phyloP scores from a whole-genome alignment of 2,329 filamentous ascomycete genomes.

The Fusarium hainanense region DNA sequence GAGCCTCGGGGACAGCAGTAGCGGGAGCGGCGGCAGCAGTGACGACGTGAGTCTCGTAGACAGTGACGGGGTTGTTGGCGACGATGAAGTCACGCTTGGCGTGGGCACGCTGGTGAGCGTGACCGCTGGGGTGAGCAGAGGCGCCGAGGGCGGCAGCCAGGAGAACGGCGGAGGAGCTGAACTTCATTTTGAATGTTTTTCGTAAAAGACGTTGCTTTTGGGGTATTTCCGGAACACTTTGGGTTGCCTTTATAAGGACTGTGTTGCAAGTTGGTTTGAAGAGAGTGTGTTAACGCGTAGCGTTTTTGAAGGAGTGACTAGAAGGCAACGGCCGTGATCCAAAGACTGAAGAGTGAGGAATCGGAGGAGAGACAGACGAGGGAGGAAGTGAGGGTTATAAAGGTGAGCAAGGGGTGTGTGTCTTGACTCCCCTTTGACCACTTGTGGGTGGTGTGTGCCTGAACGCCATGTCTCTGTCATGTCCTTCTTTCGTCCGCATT shows the following conservation, averaged over 20 bases:
- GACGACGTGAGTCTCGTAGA: constrained; percentile 36
- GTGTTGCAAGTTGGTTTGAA: constrained; percentile 40
- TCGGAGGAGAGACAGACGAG: constrained; percentile 19
- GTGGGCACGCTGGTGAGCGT: constrained; percentile 52
- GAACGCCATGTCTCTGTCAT: constrained; percentile 37
- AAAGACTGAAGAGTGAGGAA: constrained; percentile 27
- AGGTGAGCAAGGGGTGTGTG: constrained; percentile 45
- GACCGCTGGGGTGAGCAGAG: constrained; percentile 55
- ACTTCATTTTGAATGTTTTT: constrained; percentile 53
- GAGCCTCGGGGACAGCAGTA: constrained; percentile 6
- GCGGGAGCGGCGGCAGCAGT: constrained; percentile 3
- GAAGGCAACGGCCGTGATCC: constrained; percentile 42
- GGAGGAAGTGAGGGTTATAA: constrained; percentile 47
- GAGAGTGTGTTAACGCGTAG: constrained; percentile 44
- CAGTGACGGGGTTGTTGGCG: constrained; percentile 50
- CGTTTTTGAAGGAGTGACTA: constrained; percentile 45
- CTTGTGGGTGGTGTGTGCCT: constrained; percentile 22
- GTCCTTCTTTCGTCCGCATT: constrained; percentile 19
- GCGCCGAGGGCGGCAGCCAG: constrained; percentile 56
- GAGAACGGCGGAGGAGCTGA: constrained; percentile 52
- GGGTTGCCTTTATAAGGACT: constrained; percentile 42
- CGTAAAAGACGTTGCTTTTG: constrained; percentile 22
- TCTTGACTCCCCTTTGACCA: constrained; percentile 15
- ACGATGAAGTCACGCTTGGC: constrained; percentile 51
- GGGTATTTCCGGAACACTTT: constrained; percentile 43